Evolutionary conservation across 2,329 filamentous ascomycete species (phyloP).

Genomic region (Parafenestella ontariensis): DNA sequence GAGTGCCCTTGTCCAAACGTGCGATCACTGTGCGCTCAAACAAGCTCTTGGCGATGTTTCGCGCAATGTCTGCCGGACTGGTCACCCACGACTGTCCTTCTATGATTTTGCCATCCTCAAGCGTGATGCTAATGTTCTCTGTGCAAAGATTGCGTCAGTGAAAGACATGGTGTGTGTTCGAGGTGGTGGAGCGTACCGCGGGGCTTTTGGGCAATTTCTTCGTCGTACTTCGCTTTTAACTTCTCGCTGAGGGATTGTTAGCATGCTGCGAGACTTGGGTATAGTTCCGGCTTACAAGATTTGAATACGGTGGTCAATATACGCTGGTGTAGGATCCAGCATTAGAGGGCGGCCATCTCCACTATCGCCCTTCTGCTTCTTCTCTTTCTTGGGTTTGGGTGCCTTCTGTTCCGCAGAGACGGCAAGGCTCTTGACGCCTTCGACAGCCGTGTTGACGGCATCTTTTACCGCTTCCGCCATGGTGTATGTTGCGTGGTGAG

Average conservation of each 20-base stretch:
- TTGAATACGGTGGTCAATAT: slow-evolving; percentile 81
- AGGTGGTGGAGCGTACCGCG: slow-evolving; percentile 52
- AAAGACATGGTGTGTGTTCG: not conserved
- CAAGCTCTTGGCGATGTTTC: slow-evolving; percentile 81
- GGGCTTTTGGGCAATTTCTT: slow-evolving; percentile 73
- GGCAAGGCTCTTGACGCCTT: slow-evolving; percentile 67
- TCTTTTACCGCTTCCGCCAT: slow-evolving; percentile 60
- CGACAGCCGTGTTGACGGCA: slow-evolving; percentile 59
- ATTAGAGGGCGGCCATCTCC: slow-evolving; percentile 55
- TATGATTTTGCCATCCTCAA: slow-evolving; percentile 74
- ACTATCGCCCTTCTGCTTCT: slow-evolving; percentile 56
- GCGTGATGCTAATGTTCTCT: slow-evolving; percentile 75
- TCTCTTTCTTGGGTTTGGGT: slow-evolving; percentile 48
- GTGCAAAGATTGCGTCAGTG: slow-evolving; percentile 22
- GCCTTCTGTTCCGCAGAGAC: slow-evolving; percentile 49
- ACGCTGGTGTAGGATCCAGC: slow-evolving; percentile 68
- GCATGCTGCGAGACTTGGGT: not conserved
- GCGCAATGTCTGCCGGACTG: slow-evolving; percentile 79
- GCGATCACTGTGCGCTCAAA: slow-evolving; percentile 88
- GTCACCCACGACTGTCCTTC: slow-evolving; percentile 89
- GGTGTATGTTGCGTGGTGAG: slow-evolving; percentile 30
- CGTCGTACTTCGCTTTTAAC: slow-evolving; percentile 83
- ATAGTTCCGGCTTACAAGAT: slow-evolving; percentile 64
- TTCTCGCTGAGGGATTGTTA: slow-evolving; percentile 62
- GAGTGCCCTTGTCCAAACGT: slow-evolving; percentile 75